These are phyloP conservation scores for Penicillium sp. DNA, from an alignment of 2,329 filamentous ascomycete species.

Conservation along the genomic window DNA sequence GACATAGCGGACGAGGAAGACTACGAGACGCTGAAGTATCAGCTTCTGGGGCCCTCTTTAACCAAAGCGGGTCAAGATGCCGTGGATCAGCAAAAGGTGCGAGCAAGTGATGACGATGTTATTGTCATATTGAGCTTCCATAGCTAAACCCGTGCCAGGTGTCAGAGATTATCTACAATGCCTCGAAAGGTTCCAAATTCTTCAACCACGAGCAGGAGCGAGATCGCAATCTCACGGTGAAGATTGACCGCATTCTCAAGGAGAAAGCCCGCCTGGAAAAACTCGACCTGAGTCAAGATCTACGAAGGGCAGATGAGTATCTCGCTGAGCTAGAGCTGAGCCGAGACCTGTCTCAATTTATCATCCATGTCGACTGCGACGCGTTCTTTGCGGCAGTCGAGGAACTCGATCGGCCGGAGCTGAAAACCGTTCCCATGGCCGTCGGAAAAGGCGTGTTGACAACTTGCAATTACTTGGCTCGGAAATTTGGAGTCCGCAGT, in stretches of 20 bases:
- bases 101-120: constrained; percentile 2
- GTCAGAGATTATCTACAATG: constrained; percentile 94
- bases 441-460: constrained; percentile 71
- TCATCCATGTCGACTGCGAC: constrained; percentile 94
- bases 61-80: constrained; percentile 90
- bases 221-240: constrained; percentile 76
- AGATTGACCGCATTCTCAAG: constrained; percentile 73
- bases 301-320: constrained; percentile 73
- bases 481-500: constrained; percentile 83
- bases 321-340: constrained; percentile 72
- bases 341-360: constrained; percentile 74
- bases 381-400: constrained; percentile 97
- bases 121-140: not conserved
- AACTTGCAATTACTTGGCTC: constrained; percentile 81
- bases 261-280: constrained; percentile 72
- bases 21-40: constrained; percentile 76
- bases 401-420: constrained; percentile 73
- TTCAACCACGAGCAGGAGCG: constrained; percentile 85
- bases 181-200: constrained; percentile 92
- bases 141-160: constrained; percentile 51
- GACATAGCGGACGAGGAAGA: constrained; percentile 5
- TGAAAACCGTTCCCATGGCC: constrained; percentile 82
- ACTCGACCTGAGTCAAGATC: constrained; percentile 66
- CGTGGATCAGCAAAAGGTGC: constrained; percentile 83
- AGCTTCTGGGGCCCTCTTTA: constrained; percentile 80